phyloP scores from a whole-genome alignment of 2,329 filamentous ascomycete genomes.

The Sporothrix mexicana region DNA sequence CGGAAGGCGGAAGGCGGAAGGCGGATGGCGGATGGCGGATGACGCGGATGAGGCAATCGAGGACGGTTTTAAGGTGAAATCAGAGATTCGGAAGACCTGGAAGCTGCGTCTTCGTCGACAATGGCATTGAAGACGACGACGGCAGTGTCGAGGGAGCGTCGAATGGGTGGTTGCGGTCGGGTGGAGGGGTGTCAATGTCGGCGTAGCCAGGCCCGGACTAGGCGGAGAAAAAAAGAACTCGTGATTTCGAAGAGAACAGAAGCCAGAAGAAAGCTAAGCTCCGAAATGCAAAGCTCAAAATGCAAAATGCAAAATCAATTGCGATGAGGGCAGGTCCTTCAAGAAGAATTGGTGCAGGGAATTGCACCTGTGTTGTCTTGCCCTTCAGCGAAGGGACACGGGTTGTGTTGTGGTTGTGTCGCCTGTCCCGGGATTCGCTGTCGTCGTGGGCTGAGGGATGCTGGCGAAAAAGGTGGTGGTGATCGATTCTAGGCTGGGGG shows the following conservation, averaged over 20 bases:
- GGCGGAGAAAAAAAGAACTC: slow-evolving; percentile 16
- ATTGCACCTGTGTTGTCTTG: slow-evolving; percentile 5
- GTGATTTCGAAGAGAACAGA: slow-evolving; percentile 29
- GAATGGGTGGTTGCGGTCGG: neutral
- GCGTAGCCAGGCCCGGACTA: neutral
- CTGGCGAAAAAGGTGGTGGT: slow-evolving; percentile 24
- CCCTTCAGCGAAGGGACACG: slow-evolving; percentile 7
- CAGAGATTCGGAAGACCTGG: slow-evolving; percentile 6
- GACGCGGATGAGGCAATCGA: slow-evolving; percentile 26
- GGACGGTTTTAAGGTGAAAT: neutral
- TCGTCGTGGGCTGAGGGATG: slow-evolving; percentile 28
- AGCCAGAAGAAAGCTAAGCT: slow-evolving; percentile 27
- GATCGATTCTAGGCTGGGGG: slow-evolving; percentile 34
- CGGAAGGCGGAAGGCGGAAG: neutral
- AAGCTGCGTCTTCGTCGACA: neutral
- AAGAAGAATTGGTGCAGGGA: no score
- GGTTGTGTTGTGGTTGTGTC: slow-evolving; percentile 20
- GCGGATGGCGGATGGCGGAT: slow-evolving; percentile 27
- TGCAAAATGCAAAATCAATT: neutral
- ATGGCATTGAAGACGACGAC: neutral
- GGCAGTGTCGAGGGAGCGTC: neutral
- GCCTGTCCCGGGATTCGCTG: slow-evolving; percentile 14
- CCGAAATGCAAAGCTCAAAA: neutral
- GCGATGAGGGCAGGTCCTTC: neutral
- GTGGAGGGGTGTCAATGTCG: no score